These are phyloP conservation scores for Penicillium sp. DNA, from an alignment of 2,329 filamentous ascomycete genomes.

Conservation along the genomic window DNA sequence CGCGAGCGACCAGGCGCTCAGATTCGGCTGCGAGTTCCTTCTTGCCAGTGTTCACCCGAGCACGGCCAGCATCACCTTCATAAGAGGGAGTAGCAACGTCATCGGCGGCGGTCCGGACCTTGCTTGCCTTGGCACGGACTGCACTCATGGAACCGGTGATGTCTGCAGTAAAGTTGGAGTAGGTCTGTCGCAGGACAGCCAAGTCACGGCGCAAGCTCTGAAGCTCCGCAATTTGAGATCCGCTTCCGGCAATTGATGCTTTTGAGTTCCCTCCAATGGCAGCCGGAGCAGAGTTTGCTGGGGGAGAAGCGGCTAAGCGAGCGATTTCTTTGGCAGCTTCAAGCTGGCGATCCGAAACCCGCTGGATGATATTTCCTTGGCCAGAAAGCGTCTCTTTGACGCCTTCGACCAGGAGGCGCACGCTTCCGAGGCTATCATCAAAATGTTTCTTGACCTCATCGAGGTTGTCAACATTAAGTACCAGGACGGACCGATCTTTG, in stretches of 20 bases:
- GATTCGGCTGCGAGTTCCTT: conserved; percentile 80
- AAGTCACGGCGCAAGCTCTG: conserved; percentile 77
- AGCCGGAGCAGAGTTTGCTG: conserved; percentile 17
- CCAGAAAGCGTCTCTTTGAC: conserved; percentile 76
- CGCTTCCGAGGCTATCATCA: conserved; percentile 74
- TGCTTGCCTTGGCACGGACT: conserved; percentile 70
- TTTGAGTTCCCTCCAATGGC: conserved; percentile 22
- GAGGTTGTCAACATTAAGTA: conserved; percentile 80
- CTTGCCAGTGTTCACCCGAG: conserved; percentile 77
- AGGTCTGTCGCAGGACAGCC: conserved; percentile 84
- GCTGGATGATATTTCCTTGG: conserved; percentile 70
- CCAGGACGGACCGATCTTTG: conserved; percentile 90
- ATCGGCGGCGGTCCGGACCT: conserved; percentile 66
- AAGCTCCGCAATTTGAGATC: conserved; percentile 64
- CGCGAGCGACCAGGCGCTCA: conserved; percentile 78
- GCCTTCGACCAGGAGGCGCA: conserved; percentile 75
- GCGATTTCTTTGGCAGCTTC: conserved; percentile 83
- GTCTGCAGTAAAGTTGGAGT: conserved; percentile 80
- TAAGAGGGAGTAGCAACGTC: conserved; percentile 63
- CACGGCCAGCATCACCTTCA: conserved; percentile 69
- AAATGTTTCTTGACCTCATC: conserved; percentile 96
- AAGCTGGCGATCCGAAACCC: conserved; percentile 81
- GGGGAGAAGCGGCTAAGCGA: conserved; percentile 48
- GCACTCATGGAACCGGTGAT: conserved; percentile 78
- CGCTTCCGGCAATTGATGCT: conserved; percentile 34